phyloP scores from a whole-genome alignment of 306 rosid species.

The Begonia fuchsioides region DNA sequence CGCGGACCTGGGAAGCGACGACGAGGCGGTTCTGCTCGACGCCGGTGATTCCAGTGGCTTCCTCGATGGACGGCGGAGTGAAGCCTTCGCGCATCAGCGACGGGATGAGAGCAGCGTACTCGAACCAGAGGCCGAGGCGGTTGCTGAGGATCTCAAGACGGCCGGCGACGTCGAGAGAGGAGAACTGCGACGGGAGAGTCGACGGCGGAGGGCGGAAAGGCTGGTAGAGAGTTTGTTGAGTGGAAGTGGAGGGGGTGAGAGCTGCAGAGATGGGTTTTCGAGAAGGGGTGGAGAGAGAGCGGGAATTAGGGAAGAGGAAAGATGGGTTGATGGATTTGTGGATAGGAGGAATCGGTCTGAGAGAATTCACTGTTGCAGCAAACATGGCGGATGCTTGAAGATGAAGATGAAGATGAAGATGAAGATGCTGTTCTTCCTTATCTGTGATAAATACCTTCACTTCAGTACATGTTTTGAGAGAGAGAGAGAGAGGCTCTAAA shows the following conservation, averaged over 20 bases:
- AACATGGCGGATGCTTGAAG: conserved; percentile 2
- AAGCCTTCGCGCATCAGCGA: conserved; percentile 58
- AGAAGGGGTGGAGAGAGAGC: not conserved
- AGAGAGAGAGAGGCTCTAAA: not conserved
- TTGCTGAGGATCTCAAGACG: conserved; percentile 43
- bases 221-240: conserved; percentile 43
- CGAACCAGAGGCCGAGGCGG: conserved; percentile 76
- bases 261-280: conserved; percentile 21
- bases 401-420: not conserved
- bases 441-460: not conserved
- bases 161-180: conserved; percentile 32
- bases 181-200: conserved; percentile 30
- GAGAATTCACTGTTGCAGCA: conserved; percentile 1
- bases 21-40: conserved; percentile 63
- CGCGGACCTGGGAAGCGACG: conserved; percentile 65
- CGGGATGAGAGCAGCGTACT: conserved; percentile 60
- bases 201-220: conserved; percentile 81
- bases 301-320: conserved; percentile 4
- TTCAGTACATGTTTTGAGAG: not conserved
- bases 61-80: conserved; percentile 52
- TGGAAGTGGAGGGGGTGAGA: conserved; percentile 9
- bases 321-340: not conserved
- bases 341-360: not conserved
- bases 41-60: conserved; percentile 51
- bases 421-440: conserved; percentile 1